phyloP scores from a whole-genome alignment of 192 early-diverging fungal genomes.

The Mortierella alpina region DNA sequence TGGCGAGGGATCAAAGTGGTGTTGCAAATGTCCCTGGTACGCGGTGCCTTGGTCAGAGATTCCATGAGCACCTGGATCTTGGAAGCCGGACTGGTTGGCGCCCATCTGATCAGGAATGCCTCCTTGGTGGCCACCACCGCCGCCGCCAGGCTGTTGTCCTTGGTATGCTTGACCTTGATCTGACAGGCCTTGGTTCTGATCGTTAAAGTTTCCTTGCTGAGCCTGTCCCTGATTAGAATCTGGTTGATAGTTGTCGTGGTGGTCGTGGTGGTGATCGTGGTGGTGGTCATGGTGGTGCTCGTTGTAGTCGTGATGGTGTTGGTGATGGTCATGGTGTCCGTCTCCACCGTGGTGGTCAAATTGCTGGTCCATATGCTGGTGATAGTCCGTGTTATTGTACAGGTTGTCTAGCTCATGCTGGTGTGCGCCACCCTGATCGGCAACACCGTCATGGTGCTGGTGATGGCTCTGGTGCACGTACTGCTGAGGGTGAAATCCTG shows the following conservation, averaged over 20 bases:
- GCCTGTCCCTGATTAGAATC: constrained; percentile 8
- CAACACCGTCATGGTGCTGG: background rate
- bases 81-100: background rate
- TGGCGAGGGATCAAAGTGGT: background rate
- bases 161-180: background rate
- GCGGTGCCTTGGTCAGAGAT: constrained; percentile 1
- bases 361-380: constrained; percentile 14
- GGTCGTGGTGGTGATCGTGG: constrained; percentile 1
- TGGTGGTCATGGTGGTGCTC: background rate
- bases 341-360: background rate
- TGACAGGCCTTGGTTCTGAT: background rate
- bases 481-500: background rate
- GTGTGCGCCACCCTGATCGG: constrained; percentile 7
- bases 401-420: constrained; percentile 19
- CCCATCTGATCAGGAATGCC: background rate
- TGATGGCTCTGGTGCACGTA: background rate
- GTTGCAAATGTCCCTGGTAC: background rate
- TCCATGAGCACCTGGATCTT: constrained; percentile 2
- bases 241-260: constrained; percentile 2
- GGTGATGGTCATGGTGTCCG: constrained; percentile 6
- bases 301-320: background rate
- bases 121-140: constrained; percentile 2
- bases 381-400: constrained; percentile 18
- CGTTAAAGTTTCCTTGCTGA: constrained; percentile 5
- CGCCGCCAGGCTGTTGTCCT: no score